These are phyloP conservation scores for Corchorus capsularis DNA, from an alignment of 345 rosid genomes.

Conservation along the genomic window DNA sequence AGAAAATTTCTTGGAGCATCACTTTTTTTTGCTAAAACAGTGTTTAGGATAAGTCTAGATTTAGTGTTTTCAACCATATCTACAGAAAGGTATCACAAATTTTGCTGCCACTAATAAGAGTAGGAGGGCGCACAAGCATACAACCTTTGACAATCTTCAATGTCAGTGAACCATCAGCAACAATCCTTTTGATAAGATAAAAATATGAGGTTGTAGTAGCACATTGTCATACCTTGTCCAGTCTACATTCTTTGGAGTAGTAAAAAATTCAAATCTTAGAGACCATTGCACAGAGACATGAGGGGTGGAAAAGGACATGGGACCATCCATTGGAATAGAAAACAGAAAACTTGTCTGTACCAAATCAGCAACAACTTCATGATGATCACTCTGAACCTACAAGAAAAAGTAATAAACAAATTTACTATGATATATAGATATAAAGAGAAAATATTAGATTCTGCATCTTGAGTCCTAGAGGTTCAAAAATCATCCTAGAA, in stretches of 20 bases:
- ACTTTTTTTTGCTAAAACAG: too few species aligned
- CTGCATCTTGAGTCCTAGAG: neutral
- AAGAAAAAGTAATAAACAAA: conserved; percentile 23
- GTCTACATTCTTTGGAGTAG: conserved; percentile 76
- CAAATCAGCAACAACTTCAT: conserved; percentile 92
- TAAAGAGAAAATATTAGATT: neutral
- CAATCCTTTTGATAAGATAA: neutral
- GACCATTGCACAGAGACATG: conserved; percentile 87
- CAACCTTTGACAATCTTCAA: neutral
- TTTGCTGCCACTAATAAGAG: too few species aligned
- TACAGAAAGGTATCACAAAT: too few species aligned
- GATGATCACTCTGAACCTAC: conserved; percentile 94
- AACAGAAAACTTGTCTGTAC: conserved; percentile 96
- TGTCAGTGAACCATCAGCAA: neutral
- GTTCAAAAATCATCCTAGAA: neutral
- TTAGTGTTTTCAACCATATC: too few species aligned
- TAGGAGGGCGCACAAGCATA: conserved; percentile 12
- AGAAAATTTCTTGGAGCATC: too few species aligned
- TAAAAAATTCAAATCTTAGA: conserved; percentile 87
- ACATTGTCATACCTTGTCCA: conserved; percentile 63
- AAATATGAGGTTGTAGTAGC: neutral
- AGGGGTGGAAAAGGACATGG: conserved; percentile 90
- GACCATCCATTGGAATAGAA: conserved; percentile 94
- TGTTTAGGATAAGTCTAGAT: too few species aligned
- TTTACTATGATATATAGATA: neutral